phyloP scores from a whole-genome alignment of 2,329 filamentous ascomycete genomes.

The Alternaria ventricosa region DNA sequence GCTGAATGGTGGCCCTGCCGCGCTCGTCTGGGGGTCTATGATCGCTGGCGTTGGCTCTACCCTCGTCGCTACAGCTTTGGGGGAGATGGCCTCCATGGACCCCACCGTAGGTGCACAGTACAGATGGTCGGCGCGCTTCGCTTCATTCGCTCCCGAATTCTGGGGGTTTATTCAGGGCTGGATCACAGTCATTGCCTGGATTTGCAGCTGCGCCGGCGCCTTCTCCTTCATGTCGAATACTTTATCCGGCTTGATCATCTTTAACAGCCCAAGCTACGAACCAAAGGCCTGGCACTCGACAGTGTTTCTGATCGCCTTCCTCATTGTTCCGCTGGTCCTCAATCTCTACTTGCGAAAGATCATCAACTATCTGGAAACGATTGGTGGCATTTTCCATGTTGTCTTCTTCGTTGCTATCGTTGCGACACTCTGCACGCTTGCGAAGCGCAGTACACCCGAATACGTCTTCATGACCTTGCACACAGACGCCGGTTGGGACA shows the following conservation, averaged over 20 bases:
- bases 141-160: slow-evolving; percentile 19
- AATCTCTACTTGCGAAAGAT: slow-evolving; percentile 52
- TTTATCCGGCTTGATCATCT: slow-evolving; percentile 24
- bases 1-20: not conserved
- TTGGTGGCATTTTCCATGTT: slow-evolving; percentile 54
- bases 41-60: slow-evolving; percentile 24
- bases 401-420: slow-evolving; percentile 56
- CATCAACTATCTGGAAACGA: slow-evolving; percentile 53
- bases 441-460: slow-evolving; percentile 30
- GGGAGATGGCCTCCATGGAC: slow-evolving; percentile 32
- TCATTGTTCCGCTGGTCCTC: slow-evolving; percentile 39
- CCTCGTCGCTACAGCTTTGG: slow-evolving; percentile 37
- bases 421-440: slow-evolving; percentile 50
- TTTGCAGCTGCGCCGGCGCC: slow-evolving; percentile 27
- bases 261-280: slow-evolving; percentile 47
- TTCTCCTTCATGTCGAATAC: slow-evolving; percentile 21
- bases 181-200: slow-evolving; percentile 48
- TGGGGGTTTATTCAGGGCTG: slow-evolving; percentile 37
- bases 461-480: slow-evolving; percentile 54
- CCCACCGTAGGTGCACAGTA: slow-evolving; percentile 34
- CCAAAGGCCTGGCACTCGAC: slow-evolving; percentile 55
- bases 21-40: slow-evolving; percentile 1
- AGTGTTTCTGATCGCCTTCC: slow-evolving; percentile 53
- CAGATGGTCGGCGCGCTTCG: slow-evolving; percentile 28
- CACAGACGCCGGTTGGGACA: slow-evolving; percentile 51